These are phyloP conservation scores for Trichoderma hamatum DNA, from an alignment of 2,329 filamentous ascomycete species.

Conservation along the genomic window DNA sequence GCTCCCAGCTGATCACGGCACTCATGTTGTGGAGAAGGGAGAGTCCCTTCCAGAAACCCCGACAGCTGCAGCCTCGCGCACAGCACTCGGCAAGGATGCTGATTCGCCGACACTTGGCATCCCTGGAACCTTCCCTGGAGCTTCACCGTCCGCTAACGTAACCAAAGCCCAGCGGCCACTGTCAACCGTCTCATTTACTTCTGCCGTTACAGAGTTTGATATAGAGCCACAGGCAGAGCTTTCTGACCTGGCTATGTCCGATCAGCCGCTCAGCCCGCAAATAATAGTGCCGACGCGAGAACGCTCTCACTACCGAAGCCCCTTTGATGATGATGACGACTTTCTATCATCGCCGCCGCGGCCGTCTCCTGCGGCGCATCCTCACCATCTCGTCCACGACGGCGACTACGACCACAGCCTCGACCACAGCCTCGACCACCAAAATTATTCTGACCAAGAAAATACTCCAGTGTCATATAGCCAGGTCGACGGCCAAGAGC, in stretches of 20 bases:
- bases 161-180: constrained; percentile 48
- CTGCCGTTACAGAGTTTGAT: constrained; percentile 72
- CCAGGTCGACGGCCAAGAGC: constrained; percentile 26
- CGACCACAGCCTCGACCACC: neutral
- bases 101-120: constrained; percentile 71
- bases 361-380: constrained; percentile 28
- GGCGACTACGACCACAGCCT: neutral
- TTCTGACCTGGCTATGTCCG: constrained; percentile 41
- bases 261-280: constrained; percentile 39
- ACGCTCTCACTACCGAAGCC: constrained; percentile 53
- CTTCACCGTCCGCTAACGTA: constrained; percentile 44
- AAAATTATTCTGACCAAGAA: neutral
- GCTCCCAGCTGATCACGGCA: constrained; percentile 1
- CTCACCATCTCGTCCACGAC: neutral
- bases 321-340: constrained; percentile 54
- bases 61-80: constrained; percentile 18
- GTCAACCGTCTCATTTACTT: constrained; percentile 62
- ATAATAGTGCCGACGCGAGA: constrained; percentile 33
- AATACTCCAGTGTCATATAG: constrained; percentile 13
- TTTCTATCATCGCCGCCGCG: constrained; percentile 27
- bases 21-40: neutral
- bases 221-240: constrained; percentile 68
- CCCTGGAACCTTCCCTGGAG: constrained; percentile 62
- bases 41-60: constrained; percentile 25
- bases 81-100: constrained; percentile 28